Evolutionary conservation across 164 flowering plant species (phyloP), one percentile per base, ranked within the genome.

Genomic region (Tinospora cordifolia): DNA sequence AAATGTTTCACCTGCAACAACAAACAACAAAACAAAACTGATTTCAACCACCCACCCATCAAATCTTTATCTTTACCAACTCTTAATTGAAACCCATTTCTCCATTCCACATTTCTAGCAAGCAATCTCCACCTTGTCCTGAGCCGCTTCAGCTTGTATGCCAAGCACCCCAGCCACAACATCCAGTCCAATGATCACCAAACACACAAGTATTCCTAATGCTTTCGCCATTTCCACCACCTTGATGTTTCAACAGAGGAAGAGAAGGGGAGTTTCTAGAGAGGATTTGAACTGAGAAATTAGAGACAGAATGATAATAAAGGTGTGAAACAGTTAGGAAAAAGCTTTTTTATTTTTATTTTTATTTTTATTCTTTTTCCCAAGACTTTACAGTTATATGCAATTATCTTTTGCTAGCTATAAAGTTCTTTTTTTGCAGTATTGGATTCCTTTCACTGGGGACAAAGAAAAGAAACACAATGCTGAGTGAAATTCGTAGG

Each of bases 91-190:
- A 67, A 10, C 24, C 9, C 21, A 68, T 14, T 5, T 47, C 67
- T 62, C 15, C 2, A 2, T 62, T 26, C 17, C 26, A 30, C 3
- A 8, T 49, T 27, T 3, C 44, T 3, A 3, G 0, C 8, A 0
- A 38, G 30, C 26, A 68, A 34, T 25, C 5, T 74, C 36, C 22
- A 88, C 98, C 93, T 90, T 90, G 85, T 90, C 85, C 71, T 93
- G 87, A 69, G 90, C 89, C 21, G 81, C 68, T 75, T 91, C 96
- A 13, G 97, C 98, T 78, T 93, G 76, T 62, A 93, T 90, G 49
- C 96, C 96, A 13, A 93, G 90, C 58, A 93, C 74, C 4, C 98
- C 98, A 0, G 98, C 97, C 1, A 73, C 63, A 22, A 91, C 67
- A 57, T 91, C 98, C 77, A 91, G 21, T 38, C 72, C 73, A 59